Evolutionary conservation across 306 rosid genomes (phyloP).

Genomic region (Corylus avellana): DNA sequence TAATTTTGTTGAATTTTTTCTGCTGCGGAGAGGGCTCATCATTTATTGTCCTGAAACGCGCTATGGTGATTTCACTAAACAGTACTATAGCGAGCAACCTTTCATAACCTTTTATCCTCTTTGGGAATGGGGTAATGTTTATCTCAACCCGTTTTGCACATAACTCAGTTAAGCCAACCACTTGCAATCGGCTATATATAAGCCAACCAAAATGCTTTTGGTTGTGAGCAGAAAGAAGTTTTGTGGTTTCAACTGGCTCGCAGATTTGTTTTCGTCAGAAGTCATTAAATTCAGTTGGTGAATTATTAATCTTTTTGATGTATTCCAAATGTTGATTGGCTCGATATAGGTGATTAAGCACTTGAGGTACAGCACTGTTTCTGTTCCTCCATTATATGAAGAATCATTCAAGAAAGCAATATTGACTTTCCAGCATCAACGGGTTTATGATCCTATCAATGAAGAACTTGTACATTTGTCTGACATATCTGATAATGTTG

Average conservation of each 20-base stretch:
- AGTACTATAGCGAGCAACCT: neutral
- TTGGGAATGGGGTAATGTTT: neutral
- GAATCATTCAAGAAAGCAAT: slow-evolving; percentile 87
- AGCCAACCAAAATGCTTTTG: neutral
- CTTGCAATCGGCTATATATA: neutral
- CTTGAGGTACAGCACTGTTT: slow-evolving; percentile 68
- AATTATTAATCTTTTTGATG: slow-evolving; percentile 18
- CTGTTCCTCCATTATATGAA: slow-evolving; percentile 80
- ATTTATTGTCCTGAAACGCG: neutral
- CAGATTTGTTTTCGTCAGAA: neutral
- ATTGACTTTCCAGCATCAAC: slow-evolving; percentile 80
- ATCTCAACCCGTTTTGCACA: neutral
- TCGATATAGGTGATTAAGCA: slow-evolving; percentile 77
- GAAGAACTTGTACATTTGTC: slow-evolving; percentile 74
- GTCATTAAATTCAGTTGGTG: neutral
- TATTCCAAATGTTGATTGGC: slow-evolving; percentile 31
- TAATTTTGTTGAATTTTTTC: neutral
- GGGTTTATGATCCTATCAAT: slow-evolving; percentile 69
- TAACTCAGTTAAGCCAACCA: neutral
- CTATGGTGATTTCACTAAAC: neutral
- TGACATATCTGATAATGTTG: slow-evolving; percentile 43
- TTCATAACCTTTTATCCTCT: neutral
- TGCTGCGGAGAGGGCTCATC: neutral
- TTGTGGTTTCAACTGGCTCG: neutral
- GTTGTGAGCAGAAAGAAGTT: neutral